Evolutionary conservation across 345 rosid species (phyloP).

Genomic region (Hibiscus tridactylites): DNA sequence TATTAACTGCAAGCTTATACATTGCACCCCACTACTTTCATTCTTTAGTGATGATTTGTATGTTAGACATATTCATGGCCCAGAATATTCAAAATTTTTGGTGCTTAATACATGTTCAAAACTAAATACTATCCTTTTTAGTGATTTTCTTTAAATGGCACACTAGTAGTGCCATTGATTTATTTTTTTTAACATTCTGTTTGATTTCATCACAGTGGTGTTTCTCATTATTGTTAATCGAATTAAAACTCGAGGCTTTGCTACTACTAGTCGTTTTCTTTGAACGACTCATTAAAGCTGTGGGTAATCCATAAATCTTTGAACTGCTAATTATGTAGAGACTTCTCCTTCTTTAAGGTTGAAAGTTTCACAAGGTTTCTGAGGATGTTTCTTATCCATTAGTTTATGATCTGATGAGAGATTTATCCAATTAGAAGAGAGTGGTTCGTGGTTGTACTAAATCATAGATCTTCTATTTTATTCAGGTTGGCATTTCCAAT

Average conservation of each 20-base stretch:
- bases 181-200: background rate
- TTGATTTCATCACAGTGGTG: background rate
- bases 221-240: background rate
- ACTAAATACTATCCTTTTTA: background rate
- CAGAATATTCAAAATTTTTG: background rate
- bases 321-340: background rate
- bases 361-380: background rate
- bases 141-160: background rate
- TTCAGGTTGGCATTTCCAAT: constrained; percentile 40
- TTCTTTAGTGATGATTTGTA: background rate
- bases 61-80: background rate
- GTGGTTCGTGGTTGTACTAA: constrained; percentile 4
- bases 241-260: background rate
- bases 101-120: background rate
- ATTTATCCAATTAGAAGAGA: background rate
- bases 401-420: constrained; percentile 1
- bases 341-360: background rate
- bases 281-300: background rate
- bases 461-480: constrained; percentile 2
- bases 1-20: background rate
- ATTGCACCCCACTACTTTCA: background rate
- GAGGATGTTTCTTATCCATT: background rate
- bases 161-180: background rate
- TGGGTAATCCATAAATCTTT: constrained; percentile 8
- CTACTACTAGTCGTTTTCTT: background rate